Conservation (phyloP, 2,329 filamentous ascomycete species). For the Colletotrichum sp. region DNA sequence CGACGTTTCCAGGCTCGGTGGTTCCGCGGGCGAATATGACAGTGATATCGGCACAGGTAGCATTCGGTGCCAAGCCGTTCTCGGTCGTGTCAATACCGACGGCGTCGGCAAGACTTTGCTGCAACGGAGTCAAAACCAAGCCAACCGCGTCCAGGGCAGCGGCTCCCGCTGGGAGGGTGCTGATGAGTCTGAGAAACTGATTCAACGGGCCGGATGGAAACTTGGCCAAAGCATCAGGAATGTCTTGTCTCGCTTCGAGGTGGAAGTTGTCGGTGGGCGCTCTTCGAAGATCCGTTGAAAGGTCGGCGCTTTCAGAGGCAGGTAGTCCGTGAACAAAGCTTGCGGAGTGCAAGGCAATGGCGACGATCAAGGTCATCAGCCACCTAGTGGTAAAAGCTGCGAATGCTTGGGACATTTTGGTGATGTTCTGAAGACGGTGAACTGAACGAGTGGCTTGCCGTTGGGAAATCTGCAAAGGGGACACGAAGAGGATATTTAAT, state of each 20-base stretch:
- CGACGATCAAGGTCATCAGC: not conserved
- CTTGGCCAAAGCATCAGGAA: not conserved
- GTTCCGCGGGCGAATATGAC: slow-evolving; percentile 34
- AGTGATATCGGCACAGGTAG: slow-evolving; percentile 29
- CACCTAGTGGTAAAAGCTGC: not conserved
- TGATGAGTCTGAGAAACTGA: slow-evolving; percentile 4
- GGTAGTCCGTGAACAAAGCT: not conserved
- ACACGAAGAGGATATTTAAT: not conserved
- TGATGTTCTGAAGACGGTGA: not conserved
- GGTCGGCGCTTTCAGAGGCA: not conserved
- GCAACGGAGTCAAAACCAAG: slow-evolving; percentile 3
- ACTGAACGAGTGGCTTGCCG: not conserved
- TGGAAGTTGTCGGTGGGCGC: not conserved
- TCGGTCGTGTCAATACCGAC: slow-evolving; percentile 18
- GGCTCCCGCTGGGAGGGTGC: slow-evolving; percentile 5
- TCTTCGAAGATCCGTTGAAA: not conserved
- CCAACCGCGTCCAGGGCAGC: slow-evolving; percentile 2
- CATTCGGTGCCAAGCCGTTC: slow-evolving; percentile 13
- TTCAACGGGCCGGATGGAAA: slow-evolving; percentile 13
- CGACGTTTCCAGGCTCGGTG: slow-evolving; percentile 32
- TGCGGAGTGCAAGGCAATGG: not conserved
- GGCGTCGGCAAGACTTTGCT: slow-evolving; percentile 14
- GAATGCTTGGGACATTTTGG: not conserved
- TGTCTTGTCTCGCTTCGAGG: not conserved
- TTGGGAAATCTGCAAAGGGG: not conserved